Base-by-base conservation (phyloP, 1,284 basidiomycete species). In the Leccinum olivaceoglutinosum region DNA sequence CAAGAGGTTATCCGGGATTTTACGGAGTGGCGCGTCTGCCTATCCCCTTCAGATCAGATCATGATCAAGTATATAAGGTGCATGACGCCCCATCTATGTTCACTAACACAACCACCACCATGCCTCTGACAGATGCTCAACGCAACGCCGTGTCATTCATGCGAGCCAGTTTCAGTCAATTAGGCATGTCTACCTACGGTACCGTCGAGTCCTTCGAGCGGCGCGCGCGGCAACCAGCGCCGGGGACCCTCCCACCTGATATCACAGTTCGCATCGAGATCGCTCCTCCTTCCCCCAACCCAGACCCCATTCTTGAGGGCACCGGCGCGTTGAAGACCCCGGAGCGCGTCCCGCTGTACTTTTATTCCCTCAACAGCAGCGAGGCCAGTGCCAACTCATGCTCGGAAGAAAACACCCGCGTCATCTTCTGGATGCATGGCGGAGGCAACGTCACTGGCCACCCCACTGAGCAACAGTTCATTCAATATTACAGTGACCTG, bases 361-460 rank as follows among this genome's bases (percentile, higher is more conserved):
- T 70, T 29, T 71, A 57, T 9, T 5, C 62, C 36, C 61, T 70
- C 29, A 38, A 51, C 38, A 12, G 4, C 29, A 46, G 56, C 7
- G 16, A 7, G 5, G 21, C 11, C 3, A 56, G 29, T 0, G 4
- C 25, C 14, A 32, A 25, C 58, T 41, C 16, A 8, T 16, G 11
- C 12, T 21, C 56, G 14, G 38, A 25, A 2, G 44, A 58, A 3
- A 49, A 67, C 16, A 61, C 63, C 21, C 63, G 34, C 18, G 65
- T 74, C 58, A 59, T 74, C 60, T 70, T 72, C 58, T 65, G 65
- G 58, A 60, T 73, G 11, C 71, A 75, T 12, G 72, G 73, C 4
- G 73, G 71, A 9, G 71, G 60, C 0, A 65, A 71, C 36, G 0
- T 72, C 34, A 0, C 34, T 4, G 69, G 73, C 1, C 72, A 74